Conservation (phyloP, 768 basidiomycete species). For the Jaapia argillacea region DNA sequence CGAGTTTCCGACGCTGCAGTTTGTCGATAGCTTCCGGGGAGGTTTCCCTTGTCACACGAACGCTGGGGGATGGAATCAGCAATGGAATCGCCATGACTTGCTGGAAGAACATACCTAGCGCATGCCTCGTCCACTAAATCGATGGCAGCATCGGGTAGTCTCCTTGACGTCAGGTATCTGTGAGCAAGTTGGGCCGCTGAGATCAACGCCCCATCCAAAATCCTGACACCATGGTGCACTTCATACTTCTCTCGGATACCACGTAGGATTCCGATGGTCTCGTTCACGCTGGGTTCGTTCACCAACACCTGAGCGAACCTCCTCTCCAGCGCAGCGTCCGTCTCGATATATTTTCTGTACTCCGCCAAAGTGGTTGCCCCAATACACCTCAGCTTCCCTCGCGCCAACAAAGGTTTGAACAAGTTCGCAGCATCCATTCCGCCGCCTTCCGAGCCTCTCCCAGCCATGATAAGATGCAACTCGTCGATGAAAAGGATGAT, state of each 20-base stretch:
- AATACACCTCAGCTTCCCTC: conserved; percentile 69
- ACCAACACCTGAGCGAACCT: conserved; percentile 91
- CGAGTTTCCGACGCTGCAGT: conserved; percentile 79
- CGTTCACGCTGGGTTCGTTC: conserved; percentile 82
- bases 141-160: conserved; percentile 80
- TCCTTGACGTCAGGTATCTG: conserved; percentile 79
- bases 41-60: conserved; percentile 89
- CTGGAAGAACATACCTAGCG: conserved; percentile 48
- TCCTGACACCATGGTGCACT: conserved; percentile 85
- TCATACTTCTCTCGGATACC: conserved; percentile 89
- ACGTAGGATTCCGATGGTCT: conserved; percentile 88
- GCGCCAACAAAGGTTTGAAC: conserved; percentile 86
- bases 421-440: conserved; percentile 93
- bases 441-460: conserved; percentile 68
- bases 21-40: conserved; percentile 91
- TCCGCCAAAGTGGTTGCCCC: conserved; percentile 91
- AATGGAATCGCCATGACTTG: not conserved
- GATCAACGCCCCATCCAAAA: conserved; percentile 82
- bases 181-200: conserved; percentile 86
- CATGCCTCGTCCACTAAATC: conserved; percentile 91
- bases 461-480: conserved; percentile 89
- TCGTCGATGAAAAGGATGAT: conserved; percentile 96
- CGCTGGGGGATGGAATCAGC: conserved; percentile 29
- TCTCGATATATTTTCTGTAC: conserved; percentile 90
- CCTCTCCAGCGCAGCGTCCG: conserved; percentile 83